These are phyloP conservation scores for Fraxinus americana DNA, from an alignment of 257 asterid genomes.

Conservation along the genomic window DNA sequence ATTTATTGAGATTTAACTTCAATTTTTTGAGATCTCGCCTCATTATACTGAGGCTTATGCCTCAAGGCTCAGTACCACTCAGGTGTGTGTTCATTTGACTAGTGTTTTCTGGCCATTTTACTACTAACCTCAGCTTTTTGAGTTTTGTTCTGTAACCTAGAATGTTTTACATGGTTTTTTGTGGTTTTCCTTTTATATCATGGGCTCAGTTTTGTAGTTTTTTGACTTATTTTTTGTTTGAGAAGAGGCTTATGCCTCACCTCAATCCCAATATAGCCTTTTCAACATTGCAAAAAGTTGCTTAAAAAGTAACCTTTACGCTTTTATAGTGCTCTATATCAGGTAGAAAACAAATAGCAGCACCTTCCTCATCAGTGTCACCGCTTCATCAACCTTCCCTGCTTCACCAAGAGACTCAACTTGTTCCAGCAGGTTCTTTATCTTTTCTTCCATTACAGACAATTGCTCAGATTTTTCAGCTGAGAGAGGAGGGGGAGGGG, in stretches of 20 bases:
- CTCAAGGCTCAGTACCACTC: background rate
- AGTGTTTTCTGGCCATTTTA: background rate
- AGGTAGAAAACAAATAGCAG: background rate
- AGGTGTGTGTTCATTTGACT: background rate
- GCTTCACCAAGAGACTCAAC: constrained; percentile 99
- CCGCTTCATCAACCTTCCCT: constrained; percentile 98
- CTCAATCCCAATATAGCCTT: background rate
- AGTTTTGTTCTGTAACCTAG: background rate
- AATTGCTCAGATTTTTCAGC: constrained; percentile 93
- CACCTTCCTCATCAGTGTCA: constrained; percentile 99
- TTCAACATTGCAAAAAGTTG: background rate
- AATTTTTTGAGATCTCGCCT: background rate
- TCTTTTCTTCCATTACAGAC: constrained; percentile 87
- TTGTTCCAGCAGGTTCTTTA: constrained; percentile 91
- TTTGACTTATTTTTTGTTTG: no score
- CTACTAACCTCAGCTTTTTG: background rate
- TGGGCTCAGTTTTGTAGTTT: background rate
- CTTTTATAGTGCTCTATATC: background rate
- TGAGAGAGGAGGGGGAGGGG: constrained; percentile 90
- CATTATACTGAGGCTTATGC: background rate
- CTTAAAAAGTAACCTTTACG: background rate
- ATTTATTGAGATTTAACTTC: no score
- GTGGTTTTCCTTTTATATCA: background rate
- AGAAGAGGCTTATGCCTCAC: no score
- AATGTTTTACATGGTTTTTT: background rate